These are phyloP conservation scores for Miscanthus lutarioriparius DNA, from an alignment of 176 grass and related monocot genomes.

Conservation along the genomic window DNA sequence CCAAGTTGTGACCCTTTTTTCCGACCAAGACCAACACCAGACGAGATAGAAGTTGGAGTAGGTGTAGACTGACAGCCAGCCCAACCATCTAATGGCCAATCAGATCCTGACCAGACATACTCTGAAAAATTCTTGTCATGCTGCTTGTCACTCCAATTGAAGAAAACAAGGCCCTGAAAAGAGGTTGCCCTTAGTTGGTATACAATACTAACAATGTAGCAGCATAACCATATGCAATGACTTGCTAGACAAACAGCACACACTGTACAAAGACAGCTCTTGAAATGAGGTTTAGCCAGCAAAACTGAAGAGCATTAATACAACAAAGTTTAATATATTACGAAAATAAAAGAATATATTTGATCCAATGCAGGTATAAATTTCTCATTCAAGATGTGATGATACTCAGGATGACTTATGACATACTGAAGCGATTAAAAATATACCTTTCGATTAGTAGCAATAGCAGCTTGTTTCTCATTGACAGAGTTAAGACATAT, in stretches of 20 bases:
- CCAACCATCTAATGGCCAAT: conserved; percentile 90
- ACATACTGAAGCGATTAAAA: conserved; percentile 27
- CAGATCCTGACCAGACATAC: conserved; percentile 86
- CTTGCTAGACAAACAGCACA: conserved; percentile 23
- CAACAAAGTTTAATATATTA: conserved; percentile 7
- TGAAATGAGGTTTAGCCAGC: conserved; percentile 1
- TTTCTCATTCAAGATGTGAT: background rate
- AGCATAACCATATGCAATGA: conserved; percentile 22
- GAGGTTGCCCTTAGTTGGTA: background rate
- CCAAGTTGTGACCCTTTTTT: conserved; percentile 63
- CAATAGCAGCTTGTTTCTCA: conserved; percentile 74
- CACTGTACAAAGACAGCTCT: conserved; percentile 6
- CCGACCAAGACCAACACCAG: conserved; percentile 59
- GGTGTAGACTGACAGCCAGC: conserved; percentile 85
- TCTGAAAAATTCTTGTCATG: conserved; percentile 45
- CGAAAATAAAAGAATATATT: conserved; percentile 5
- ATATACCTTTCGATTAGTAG: conserved; percentile 87
- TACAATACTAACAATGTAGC: background rate
- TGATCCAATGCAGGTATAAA: conserved; percentile 7
- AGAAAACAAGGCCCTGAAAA: conserved; percentile 88
- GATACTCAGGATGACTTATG: background rate
- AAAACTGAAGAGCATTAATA: conserved; percentile 9
- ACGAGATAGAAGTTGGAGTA: conserved; percentile 67
- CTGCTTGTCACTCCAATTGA: conserved; percentile 66
- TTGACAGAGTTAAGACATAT: conserved; percentile 84